These are phyloP conservation scores for Phlyctochytrium planicorne DNA, from an alignment of 192 early-diverging fungal genomes.

Conservation along the genomic window DNA sequence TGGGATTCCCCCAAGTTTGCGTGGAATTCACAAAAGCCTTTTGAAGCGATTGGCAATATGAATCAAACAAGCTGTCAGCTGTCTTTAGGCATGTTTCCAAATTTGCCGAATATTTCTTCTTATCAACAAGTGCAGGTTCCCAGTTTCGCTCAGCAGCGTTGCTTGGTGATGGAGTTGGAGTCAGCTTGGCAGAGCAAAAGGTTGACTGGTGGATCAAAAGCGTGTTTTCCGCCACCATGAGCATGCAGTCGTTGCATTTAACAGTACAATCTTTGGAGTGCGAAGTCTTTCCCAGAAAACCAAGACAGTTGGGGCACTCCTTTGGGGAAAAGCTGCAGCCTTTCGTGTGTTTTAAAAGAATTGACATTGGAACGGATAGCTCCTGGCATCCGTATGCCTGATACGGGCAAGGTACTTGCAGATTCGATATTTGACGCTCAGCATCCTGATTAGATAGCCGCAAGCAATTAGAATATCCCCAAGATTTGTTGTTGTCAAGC, in stretches of 20 bases:
- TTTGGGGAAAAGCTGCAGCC: slow-evolving; percentile 12
- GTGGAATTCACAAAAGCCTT: not conserved
- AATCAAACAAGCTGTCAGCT: slow-evolving; percentile 4
- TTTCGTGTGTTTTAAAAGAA: not conserved
- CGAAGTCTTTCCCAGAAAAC: not conserved
- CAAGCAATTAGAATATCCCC: not conserved
- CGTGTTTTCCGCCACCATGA: too few relatives aligned
- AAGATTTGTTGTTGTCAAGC: too few relatives aligned
- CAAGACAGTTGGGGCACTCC: not conserved
- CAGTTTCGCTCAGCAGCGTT: slow-evolving; percentile 14
- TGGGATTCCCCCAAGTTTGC: slow-evolving; percentile 19
- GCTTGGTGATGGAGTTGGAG: not conserved
- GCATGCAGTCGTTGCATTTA: not conserved
- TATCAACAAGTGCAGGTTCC: slow-evolving; percentile 35
- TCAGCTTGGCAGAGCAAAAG: slow-evolving; percentile 9
- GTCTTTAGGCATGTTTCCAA: slow-evolving; percentile 17
- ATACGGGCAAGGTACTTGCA: not conserved
- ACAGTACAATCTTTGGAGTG: slow-evolving; percentile 7
- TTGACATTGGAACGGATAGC: not conserved
- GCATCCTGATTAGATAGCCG: not conserved
- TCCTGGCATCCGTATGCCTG: not conserved
- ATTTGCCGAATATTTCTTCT: slow-evolving; percentile 1
- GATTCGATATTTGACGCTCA: not conserved
- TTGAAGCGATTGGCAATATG: slow-evolving; percentile 18
- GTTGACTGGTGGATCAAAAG: slow-evolving; percentile 18